Percentiles rank a stretch among this genome's conserved stretches.
Evolutionary conservation across 768 basidiomycete species (phyloP).

Genomic region (Pulveroboletus sp.): DNA sequence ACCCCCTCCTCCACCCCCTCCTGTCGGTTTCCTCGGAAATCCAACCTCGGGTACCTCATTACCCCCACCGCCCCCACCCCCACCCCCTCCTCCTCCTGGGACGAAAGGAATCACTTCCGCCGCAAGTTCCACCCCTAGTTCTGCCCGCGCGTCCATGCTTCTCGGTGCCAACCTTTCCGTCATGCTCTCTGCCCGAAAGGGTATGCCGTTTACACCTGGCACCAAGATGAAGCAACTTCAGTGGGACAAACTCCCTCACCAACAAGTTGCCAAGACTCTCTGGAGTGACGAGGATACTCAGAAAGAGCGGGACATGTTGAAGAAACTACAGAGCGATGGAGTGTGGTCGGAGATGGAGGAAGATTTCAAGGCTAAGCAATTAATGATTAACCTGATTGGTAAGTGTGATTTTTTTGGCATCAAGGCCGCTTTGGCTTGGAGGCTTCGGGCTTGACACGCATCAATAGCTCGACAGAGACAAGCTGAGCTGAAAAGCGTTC

Average conservation of each 20-base stretch:
- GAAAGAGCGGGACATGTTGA: constrained; percentile 75
- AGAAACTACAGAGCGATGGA: constrained; percentile 77
- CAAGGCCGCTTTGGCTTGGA: not conserved
- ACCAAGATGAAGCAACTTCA: constrained; percentile 97
- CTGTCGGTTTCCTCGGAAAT: constrained; percentile 30
- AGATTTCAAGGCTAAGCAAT: constrained; percentile 94
- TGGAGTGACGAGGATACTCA: constrained; percentile 69
- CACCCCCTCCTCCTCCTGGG: constrained; percentile 32
- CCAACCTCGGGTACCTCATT: constrained; percentile 21
- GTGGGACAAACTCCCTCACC: constrained; percentile 96
- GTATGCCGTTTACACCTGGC: constrained; percentile 76
- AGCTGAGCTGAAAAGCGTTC: constrained; percentile 86
- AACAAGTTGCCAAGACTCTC: constrained; percentile 77
- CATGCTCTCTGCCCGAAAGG: constrained; percentile 68
- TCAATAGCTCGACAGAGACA: constrained; percentile 70
- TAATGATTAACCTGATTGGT: constrained; percentile 90
- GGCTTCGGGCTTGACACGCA: constrained; percentile 8
- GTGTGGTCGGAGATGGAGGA: constrained; percentile 97
- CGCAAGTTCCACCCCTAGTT: constrained; percentile 39
- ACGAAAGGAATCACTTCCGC: constrained; percentile 31
- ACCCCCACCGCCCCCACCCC: constrained; percentile 36
- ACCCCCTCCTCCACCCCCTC: constrained; percentile 36
- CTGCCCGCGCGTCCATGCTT: constrained; percentile 57
- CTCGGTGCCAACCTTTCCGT: constrained; percentile 55
- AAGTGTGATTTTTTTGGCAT: constrained; percentile 12